Conservation (phyloP, 2,329 filamentous ascomycete species). For the Hymenoscyphus scutula region DNA sequence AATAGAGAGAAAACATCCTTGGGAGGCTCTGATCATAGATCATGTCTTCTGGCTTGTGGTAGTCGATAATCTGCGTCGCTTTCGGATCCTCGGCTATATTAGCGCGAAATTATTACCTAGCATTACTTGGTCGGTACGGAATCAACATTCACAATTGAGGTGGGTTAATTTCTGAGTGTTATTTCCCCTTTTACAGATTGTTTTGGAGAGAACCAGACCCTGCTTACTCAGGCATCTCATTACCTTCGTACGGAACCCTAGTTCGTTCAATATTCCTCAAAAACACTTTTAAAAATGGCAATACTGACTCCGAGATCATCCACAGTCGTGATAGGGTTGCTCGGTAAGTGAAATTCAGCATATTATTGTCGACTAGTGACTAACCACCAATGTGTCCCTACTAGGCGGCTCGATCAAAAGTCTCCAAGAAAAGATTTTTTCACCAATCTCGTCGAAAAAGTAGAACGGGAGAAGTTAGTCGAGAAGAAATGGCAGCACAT, state of each 20-base stretch:
- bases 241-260: too few species aligned
- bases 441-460: not conserved
- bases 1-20: slow-evolving; percentile 2
- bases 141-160: not conserved
- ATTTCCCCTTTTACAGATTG: not conserved
- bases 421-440: slow-evolving; percentile 13
- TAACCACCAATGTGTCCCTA: not conserved
- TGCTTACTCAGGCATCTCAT: too few species aligned
- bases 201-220: not conserved
- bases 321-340: not conserved
- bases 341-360: not conserved
- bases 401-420: not conserved
- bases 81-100: not conserved
- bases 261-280: too few species aligned
- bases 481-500: slow-evolving; percentile 29
- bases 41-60: not conserved
- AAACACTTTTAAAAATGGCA: too few species aligned
- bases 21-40: not conserved
- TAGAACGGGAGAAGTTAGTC: not conserved
- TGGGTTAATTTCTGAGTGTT: too few species aligned
- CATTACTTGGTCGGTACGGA: not conserved
- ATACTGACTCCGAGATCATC: too few species aligned
- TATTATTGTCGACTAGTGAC: not conserved
- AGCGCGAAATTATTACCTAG: not conserved
- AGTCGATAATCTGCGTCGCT: not conserved